Evolutionary conservation across 2,329 filamentous ascomycete genomes (phyloP), one percentile per base, ranked within the genome.

Genomic region (Cytospora piceae): DNA sequence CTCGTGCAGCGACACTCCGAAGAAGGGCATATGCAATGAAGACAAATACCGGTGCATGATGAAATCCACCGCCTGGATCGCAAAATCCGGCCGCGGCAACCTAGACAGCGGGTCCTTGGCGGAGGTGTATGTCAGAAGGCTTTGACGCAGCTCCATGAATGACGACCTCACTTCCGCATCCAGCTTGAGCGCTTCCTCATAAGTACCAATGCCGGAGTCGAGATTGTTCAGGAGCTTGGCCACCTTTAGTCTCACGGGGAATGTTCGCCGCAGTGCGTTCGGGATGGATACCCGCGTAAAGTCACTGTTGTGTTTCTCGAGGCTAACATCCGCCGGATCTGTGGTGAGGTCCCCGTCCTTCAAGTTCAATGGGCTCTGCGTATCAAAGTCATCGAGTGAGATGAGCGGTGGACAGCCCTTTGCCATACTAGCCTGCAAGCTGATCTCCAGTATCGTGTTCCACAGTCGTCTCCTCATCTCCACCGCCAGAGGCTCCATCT

Each of bases 401-500:
- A 86, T 74, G 9, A 85, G 73, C 2, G 83, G 82, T 2, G 80
- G 79, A 0, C 82, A 81, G 0, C 85, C 84, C 0, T 82, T 79
- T 64, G 84, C 81, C 29, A 85, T 74, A 24, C 82, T 79, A 1
- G 79, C 76, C 70, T 85, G 82, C 15, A 87, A 63, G n/a, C 81
- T 80, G 2, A 87, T 72, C 70, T 87, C 85, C 6, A 87, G 64
- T 14, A 86, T 79, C 0, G 83, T 85, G 8, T 81, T 80, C 86
- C 85, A 88, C 0, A 88, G 71, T 3, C 85, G 77, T 4, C 85
- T 77, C 2, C 85, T 79, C 73, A 87, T 80, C 73, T 88, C 86
- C 0, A 80, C 77, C 24, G 79, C 77, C 42, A 83, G 79, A 0
- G 75, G 70, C 2, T 81, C 78, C 77, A 84, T 82, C 24, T 78